These are phyloP conservation scores for Picea abies DNA, from an alignment of 83 land plant species.

Conservation along the genomic window DNA sequence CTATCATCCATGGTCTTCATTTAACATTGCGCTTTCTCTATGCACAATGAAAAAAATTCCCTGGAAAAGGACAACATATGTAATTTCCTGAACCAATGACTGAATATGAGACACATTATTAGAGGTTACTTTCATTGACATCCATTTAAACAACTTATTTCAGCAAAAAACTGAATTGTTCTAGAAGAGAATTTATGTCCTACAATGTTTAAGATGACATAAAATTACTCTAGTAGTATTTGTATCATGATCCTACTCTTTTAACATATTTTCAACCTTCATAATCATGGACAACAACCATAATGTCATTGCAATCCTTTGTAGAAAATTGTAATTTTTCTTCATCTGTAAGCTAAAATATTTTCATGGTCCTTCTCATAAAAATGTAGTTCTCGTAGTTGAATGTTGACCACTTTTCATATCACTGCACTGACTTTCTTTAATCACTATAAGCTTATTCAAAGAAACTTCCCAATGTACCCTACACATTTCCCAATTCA, in stretches of 20 bases:
- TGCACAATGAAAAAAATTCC: slow-evolving; percentile 82
- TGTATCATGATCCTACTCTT: slow-evolving; percentile 70
- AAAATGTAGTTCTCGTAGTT: no score
- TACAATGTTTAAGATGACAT: slow-evolving; percentile 80
- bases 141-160: slow-evolving; percentile 69
- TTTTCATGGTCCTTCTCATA: no score
- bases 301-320: slow-evolving; percentile 85
- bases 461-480: no score
- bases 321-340: slow-evolving; percentile 81
- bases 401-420: no score
- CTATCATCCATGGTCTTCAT: slow-evolving; percentile 95
- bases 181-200: slow-evolving; percentile 78
- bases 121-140: slow-evolving; percentile 32
- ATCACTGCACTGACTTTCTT: no score
- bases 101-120: slow-evolving; percentile 68
- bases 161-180: slow-evolving; percentile 71
- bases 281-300: slow-evolving; percentile 89
- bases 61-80: slow-evolving; percentile 89
- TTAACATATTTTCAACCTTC: slow-evolving; percentile 91
- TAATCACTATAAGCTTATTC: no score
- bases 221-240: slow-evolving; percentile 90
- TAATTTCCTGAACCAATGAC: slow-evolving; percentile 76
- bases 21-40: slow-evolving; percentile 69
- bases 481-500: no score
- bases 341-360: slow-evolving; percentile 82